phyloP scores from a whole-genome alignment of 2,329 filamentous ascomycete genomes.

The Epichloe glyceriae region DNA sequence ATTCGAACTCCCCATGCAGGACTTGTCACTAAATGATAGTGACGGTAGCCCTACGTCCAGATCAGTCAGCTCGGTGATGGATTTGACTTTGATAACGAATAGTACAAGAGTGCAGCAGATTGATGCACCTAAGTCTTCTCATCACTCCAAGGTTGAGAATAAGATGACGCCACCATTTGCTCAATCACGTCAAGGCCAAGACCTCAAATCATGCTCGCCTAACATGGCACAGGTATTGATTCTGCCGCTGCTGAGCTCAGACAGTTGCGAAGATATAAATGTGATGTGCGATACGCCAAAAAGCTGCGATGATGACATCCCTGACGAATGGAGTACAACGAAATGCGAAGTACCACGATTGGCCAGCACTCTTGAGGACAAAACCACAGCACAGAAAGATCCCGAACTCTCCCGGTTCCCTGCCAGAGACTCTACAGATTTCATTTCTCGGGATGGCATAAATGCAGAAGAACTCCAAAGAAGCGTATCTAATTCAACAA shows the following conservation, averaged over 20 bases:
- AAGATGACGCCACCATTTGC: neutral
- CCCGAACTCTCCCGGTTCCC: neutral
- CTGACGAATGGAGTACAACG: neutral
- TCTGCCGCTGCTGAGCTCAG: neutral
- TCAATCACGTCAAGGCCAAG: neutral
- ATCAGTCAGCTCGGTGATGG: neutral
- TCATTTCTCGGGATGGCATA: neutral
- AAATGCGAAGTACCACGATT: neutral
- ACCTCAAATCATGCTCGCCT: neutral
- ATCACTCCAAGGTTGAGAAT: neutral
- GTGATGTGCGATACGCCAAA: neutral
- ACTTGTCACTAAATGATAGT: neutral
- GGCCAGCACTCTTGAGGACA: neutral
- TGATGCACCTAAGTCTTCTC: neutral
- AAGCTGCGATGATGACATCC: neutral
- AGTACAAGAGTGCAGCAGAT: neutral
- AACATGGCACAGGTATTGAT: neutral
- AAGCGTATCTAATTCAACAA: neutral
- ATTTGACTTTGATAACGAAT: neutral
- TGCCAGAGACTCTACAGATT: neutral
- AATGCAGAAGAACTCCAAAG: neutral
- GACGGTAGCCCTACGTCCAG: neutral
- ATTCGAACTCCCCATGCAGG: neutral
- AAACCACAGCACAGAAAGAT: neutral
- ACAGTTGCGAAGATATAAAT: neutral